Base-by-base conservation (phyloP, 495 filamentous ascomycete species). In the Neurospora tetraspora region DNA sequence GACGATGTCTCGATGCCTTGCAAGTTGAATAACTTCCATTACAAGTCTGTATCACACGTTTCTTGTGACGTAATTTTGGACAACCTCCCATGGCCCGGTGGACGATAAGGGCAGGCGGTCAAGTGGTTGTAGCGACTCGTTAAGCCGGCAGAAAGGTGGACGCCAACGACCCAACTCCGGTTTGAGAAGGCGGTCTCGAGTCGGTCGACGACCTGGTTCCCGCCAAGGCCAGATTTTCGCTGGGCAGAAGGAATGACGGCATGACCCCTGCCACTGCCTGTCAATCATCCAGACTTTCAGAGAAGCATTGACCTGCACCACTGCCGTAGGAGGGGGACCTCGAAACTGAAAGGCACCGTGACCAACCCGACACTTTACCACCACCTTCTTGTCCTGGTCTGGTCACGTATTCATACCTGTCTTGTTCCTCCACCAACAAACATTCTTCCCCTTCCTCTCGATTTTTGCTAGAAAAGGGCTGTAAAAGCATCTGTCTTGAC, bases 211-310 rank as follows among this genome's bases (percentile, higher is more conserved):
- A 42, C 40, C 40, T 36, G 27, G 53, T 34, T 71, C 38, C 39
- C 69, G 69, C 72, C 37, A 72, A 69, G 71, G 36, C 61, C 39
- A 39, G 23, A 65, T 69, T 69, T 69, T 42, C 61, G 23, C 16
- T n/a, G 27, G 34, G 69, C 40, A 72, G 68, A 39, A 74, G 75
- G 75, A 39, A 74, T 76, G 75, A 76, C 75, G 75, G 75, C 75
- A 76, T 76, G 69, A 76, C 74, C 74, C 74, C 70, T 76, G 74
- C 53, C 70, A 71, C 34, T 36, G 34, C 34, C 34, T 36, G 34
- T 36, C 34, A 36, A 36, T 36, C 53, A 65, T 65, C 53, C 27
- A 65, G 53, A 65, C 53, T 34, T 34, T 9, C 27, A 65, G 53
- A 65, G 53, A 65, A 59, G 27, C 53, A 65, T 34, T 65, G 53